A percentile compares a stretch with the other conserved stretches of the same genome.
Conservation (phyloP, 2,329 filamentous ascomycete genomes). For the Grosmannia huntii region DNA sequence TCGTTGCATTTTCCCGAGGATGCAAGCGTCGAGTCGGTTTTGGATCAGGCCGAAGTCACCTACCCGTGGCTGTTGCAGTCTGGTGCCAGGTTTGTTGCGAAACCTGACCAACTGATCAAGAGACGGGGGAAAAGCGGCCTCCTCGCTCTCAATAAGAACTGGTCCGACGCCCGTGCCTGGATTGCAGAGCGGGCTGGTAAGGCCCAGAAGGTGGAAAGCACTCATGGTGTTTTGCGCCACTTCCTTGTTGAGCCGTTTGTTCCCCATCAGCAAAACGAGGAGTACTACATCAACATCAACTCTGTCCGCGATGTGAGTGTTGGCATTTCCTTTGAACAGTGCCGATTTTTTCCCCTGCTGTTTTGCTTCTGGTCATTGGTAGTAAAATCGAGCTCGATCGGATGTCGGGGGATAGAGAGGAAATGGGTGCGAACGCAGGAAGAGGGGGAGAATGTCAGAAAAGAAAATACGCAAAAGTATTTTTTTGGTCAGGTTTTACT, state of each 20-base stretch:
- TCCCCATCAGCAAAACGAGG: conserved; percentile 84
- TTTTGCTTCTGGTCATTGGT: neutral
- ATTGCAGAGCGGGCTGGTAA: conserved; percentile 86
- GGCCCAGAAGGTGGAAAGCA: conserved; percentile 83
- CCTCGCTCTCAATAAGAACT: conserved; percentile 91
- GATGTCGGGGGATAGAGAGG: neutral
- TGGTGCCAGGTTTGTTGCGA: conserved; percentile 89
- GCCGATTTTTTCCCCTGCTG: neutral
- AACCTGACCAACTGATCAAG: conserved; percentile 99
- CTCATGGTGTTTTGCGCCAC: conserved; percentile 76
- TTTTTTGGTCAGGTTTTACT: neutral
- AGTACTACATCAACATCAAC: conserved; percentile 99
- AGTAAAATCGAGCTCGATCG: neutral
- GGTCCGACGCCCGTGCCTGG: conserved; percentile 89
- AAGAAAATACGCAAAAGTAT: neutral
- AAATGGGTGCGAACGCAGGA: neutral
- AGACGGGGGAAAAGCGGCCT: conserved; percentile 97
- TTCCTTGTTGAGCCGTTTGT: conserved; percentile 99
- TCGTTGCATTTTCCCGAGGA: conserved; percentile 89
- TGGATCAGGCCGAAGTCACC: conserved; percentile 90
- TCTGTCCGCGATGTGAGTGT: conserved; percentile 93
- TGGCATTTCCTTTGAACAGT: neutral
- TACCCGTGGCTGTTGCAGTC: conserved; percentile 87
- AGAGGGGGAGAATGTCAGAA: neutral
- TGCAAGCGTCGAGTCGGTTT: conserved; percentile 66